Evolutionary conservation across 148 eudicot species (phyloP).

Genomic region (Suaeda aralocaspica): DNA sequence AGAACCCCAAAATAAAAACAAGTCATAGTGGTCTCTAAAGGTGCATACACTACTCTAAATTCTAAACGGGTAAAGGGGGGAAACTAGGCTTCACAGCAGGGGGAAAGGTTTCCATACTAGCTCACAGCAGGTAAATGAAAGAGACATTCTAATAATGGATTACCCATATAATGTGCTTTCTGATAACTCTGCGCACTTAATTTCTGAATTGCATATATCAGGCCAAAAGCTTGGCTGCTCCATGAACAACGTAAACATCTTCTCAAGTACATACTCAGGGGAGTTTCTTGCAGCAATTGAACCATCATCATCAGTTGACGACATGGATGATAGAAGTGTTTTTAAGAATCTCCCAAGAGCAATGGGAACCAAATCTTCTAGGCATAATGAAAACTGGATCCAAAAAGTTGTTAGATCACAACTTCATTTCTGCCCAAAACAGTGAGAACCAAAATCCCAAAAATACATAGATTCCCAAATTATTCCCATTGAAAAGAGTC

Average conservation of each 20-base stretch:
- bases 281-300: slow-evolving; percentile 35
- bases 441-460: neutral
- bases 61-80: neutral
- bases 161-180: slow-evolving; percentile 84
- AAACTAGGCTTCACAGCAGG: too few relatives aligned
- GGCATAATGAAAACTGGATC: slow-evolving; percentile 91
- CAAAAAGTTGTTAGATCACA: slow-evolving; percentile 26
- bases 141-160: slow-evolving; percentile 12
- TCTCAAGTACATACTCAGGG: slow-evolving; percentile 68
- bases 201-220: slow-evolving; percentile 78
- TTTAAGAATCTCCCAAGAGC: slow-evolving; percentile 84
- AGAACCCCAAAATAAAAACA: neutral
- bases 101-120: too few relatives aligned
- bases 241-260: slow-evolving; percentile 80
- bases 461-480: neutral
- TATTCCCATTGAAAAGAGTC: too few relatives aligned
- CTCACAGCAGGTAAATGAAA: neutral
- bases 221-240: slow-evolving; percentile 92
- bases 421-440: neutral
- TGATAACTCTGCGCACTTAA: slow-evolving; percentile 62
- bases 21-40: neutral
- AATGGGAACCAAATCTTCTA: slow-evolving; percentile 95
- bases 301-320: slow-evolving; percentile 30
- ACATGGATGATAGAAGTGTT: slow-evolving; percentile 60
- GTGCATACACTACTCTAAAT: neutral